phyloP scores from a whole-genome alignment of 225 moss, liverwort and hornwort species.

The Polytrichum formosum region DNA sequence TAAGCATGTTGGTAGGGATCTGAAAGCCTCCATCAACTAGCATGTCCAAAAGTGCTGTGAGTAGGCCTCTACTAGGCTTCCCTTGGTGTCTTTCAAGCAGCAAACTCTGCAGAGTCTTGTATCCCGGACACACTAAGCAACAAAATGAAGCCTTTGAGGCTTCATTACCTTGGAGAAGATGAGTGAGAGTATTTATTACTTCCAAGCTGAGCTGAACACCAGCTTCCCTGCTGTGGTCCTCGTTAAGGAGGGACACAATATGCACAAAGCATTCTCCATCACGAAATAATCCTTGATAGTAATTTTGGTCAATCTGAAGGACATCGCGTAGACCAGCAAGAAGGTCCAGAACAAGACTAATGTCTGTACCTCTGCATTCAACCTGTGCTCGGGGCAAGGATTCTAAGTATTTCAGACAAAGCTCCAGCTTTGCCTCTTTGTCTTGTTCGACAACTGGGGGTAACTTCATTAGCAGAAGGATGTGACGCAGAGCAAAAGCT shows the following conservation, averaged over 20 bases:
- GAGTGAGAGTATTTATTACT: constrained; percentile 44
- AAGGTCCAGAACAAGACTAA: constrained; percentile 29
- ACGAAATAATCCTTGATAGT: constrained; percentile 39
- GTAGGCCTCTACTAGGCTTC: constrained; percentile 25
- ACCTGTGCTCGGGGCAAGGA: constrained; percentile 36
- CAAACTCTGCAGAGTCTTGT: constrained; percentile 36
- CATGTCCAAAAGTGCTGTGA: constrained; percentile 40
- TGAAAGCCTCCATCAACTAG: constrained; percentile 38
- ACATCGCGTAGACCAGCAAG: constrained; percentile 38
- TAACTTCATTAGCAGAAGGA: constrained; percentile 42
- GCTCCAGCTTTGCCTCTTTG: constrained; percentile 34
- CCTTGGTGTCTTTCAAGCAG: constrained; percentile 31
- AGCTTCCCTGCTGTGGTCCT: constrained; percentile 32
- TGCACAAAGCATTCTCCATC: constrained; percentile 47
- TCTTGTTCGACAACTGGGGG: constrained; percentile 30
- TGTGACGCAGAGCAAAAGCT: constrained; percentile 37
- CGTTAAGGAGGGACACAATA: constrained; percentile 42
- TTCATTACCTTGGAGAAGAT: constrained; percentile 41
- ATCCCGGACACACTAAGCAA: constrained; percentile 32
- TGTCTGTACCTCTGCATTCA: constrained; percentile 24
- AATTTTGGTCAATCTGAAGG: constrained; percentile 28
- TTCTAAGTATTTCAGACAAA: constrained; percentile 40
- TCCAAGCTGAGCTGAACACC: constrained; percentile 37
- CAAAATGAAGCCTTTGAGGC: constrained; percentile 27
- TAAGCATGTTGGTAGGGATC: constrained; percentile 25